Base-by-base conservation (phyloP, 2,329 filamentous ascomycete genomes). In the Penicillium sp. region DNA sequence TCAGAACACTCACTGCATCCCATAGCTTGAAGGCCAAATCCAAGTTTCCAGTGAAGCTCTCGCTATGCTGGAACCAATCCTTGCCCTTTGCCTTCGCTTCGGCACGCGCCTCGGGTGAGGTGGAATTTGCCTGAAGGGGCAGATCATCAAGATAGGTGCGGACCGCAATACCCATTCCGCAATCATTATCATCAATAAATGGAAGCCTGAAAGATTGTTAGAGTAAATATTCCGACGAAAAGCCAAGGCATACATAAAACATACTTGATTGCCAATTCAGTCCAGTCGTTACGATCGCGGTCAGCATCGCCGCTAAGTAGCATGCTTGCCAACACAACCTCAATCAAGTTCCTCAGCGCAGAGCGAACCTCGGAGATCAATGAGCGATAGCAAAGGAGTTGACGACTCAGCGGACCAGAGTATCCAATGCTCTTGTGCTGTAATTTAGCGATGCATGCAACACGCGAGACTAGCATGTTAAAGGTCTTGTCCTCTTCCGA, bases 331-430 rank as follows among this genome's bases (percentile, higher is more conserved):
- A 92, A 80, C 59, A 93, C 85, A 40, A 91, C 89, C 74, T 99
- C 94, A 13, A 94, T 78, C 34, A 97, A 77, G 70, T 96, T 92
- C 45, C 94, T 86, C 60, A 96, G 81, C 32, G 87, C 86, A 60
- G 88, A 85, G 38, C 92, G 88, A 22, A 97, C 87, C 39, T 90
- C 86, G 2, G 88, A 88, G 39, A 91, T 86, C 54, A 97, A 81
- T 1, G 91, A 92, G 57, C 91, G 89, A 78, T 92, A 99, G 24
- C 86, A 87, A 40, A 99, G 81, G 49, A 97, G 81, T 62, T 93
- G 92, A 73, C 94, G 88, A 79, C 92, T 96, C 1, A 99, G 82
- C 1, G 94, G 93, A 0, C 94, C 94, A 2, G 93, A 97, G 74
- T 97, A 99, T 29, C 94, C 94, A 63, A 93, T 92, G 3, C 84